Evolutionary conservation across 2,329 filamentous ascomycete species (phyloP).

Genomic region (Diaporthe nobilis): DNA sequence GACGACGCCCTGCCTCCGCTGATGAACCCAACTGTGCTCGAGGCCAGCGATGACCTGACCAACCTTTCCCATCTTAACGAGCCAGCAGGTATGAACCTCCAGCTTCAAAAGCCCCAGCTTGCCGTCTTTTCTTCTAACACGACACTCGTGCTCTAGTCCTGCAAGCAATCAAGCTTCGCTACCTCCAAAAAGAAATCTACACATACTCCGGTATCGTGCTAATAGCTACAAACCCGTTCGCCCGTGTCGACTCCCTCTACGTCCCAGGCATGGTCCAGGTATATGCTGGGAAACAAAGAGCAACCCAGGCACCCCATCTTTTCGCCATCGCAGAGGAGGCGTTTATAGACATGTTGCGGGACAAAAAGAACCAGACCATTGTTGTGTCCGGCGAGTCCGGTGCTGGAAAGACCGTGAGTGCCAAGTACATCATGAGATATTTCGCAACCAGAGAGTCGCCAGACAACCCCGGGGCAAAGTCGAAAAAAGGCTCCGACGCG

Average conservation of each 20-base stretch:
- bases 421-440: constrained; percentile 99
- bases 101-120: background rate
- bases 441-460: constrained; percentile 97
- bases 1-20: constrained; percentile 87
- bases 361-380: constrained; percentile 96
- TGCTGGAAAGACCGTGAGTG: constrained; percentile 98
- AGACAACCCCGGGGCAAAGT: constrained; percentile 83
- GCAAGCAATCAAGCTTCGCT: constrained; percentile 97
- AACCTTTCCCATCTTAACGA: constrained; percentile 98
- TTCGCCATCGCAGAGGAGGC: constrained; percentile 99
- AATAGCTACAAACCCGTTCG: constrained; percentile 98
- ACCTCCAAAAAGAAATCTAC: constrained; percentile 99
- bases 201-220: constrained; percentile 99
- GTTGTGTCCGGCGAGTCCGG: constrained; percentile 99
- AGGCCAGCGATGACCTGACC: constrained; percentile 97
- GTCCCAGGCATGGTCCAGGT: constrained; percentile 99
- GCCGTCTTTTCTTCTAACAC: constrained; percentile 41
- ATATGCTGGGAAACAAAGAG: constrained; percentile 96
- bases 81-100: constrained; percentile 81
- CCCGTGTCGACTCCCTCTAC: constrained; percentile 96
- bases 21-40: constrained; percentile 98
- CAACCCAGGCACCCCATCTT: constrained; percentile 96
- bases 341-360: constrained; percentile 98
- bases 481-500: constrained; percentile 80
- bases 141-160: constrained; percentile 73